Base-by-base conservation (phyloP, 2,329 filamentous ascomycete species). In the Fusarium sp. region DNA sequence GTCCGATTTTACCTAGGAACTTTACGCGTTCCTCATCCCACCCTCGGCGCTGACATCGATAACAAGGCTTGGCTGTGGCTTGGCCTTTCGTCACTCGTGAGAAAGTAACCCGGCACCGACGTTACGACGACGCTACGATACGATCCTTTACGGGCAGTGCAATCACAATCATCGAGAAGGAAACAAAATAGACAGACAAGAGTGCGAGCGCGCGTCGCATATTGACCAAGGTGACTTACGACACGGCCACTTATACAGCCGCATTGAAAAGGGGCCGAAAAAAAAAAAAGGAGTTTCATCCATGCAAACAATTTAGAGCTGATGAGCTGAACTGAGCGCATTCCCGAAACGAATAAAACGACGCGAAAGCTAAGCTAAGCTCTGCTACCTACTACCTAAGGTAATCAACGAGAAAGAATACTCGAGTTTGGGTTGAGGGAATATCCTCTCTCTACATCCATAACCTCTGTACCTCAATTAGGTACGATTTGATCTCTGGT, bases 51-150 rank as follows among this genome's bases (percentile, higher is more conserved):
- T 71, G 66, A 58, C 59, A 63, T 63, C 30, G 54, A 60, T 32
- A 44, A 42, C 29, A 53, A 59, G 63, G 68, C 73, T 75, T 75
- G 71, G 70, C 61, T 52, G 66, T 71, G 69, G 71, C 66, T 75
- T 67, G 61, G 67, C 58, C 34, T 59, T 38, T 66, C 61, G 53
- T 40, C 61, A 44, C 32, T 55, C 25, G 40, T 30, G 46, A 64
- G 57, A 42, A 42, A 55, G 24, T 38, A 25, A 20, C 25, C n/a
- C 24, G 40, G 38, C n/a, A 25, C 38, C 24, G 25, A 18, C 30
- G 38, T 20, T 34, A 38, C 24, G 25, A 18, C 30, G 15, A 18
- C 30, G 24, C 9, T 20, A 34, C 40, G 27, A 34, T 24, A 40
- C 53, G 30, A 27, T 50, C 30, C 43, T 22, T 27, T 56, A 49